Conservation (phyloP, 2,329 filamentous ascomycete species). For the Mariannaea elegans region DNA sequence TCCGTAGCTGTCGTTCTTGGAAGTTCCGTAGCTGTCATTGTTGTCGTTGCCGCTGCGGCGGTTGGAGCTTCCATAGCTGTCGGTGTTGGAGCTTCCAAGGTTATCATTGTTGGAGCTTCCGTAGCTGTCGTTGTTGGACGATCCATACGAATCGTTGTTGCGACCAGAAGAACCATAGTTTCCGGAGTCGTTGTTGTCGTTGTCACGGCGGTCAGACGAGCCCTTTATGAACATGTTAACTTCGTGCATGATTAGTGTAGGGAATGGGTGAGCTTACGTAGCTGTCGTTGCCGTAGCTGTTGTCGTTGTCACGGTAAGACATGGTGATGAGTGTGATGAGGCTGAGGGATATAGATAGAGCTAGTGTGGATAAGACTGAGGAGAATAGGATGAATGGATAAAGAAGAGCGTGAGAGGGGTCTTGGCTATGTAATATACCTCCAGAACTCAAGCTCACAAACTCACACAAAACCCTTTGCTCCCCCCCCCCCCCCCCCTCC, state of each 20-base stretch:
- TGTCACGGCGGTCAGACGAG: no score
- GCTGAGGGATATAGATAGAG: neutral
- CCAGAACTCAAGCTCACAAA: neutral
- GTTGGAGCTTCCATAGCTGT: constrained; percentile 16
- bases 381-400: neutral
- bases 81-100: constrained; percentile 9
- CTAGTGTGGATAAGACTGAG: neutral
- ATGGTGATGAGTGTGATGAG: constrained; percentile 42
- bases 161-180: no score
- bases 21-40: neutral
- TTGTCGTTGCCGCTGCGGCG: neutral
- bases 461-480: no score
- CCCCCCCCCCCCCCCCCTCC: neutral
- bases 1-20: constrained; percentile 36
- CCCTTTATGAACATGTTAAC: no score
- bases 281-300: constrained; percentile 41
- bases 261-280: constrained; percentile 13
- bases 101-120: constrained; percentile 6
- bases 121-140: constrained; percentile 39
- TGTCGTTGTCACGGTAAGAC: constrained; percentile 58
- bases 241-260: no score
- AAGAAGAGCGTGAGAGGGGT: neutral
- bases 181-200: no score
- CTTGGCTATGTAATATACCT: neutral
- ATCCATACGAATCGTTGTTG: no score